Base-by-base conservation (phyloP, 2,329 filamentous ascomycete genomes). In the Colletotrichum sp. region DNA sequence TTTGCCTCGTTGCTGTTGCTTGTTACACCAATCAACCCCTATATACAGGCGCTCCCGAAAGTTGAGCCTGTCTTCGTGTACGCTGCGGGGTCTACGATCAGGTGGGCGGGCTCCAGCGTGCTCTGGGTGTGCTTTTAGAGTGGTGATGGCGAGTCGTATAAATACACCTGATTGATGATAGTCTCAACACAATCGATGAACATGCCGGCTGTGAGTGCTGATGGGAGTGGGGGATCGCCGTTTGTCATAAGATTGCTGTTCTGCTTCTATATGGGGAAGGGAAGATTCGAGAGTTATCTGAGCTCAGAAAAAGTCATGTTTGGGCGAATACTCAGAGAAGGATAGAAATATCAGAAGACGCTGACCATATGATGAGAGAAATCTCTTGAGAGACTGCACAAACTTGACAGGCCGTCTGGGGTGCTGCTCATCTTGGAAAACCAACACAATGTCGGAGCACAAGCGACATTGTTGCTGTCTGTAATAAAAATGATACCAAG, bases 1-100 rank as follows among this genome's bases (percentile, higher is more conserved):
- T 49, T 49, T 49, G 18, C 3, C 18, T 49, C 18, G 39, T 49
- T 49, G 39, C 39, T 49, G 18, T 49, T n/a, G 5, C 3, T n/a
- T n/a, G 18, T 49, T 49, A n/a, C 39, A n/a, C 9, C 1, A n/a
- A 49, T n/a, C 3, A 3, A 12, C 5, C 39, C 3, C 39, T 44
- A 4, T 49, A n/a, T 12, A 1, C 4, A 49, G 18, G 39, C 18
- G 5, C 9, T 49, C 39, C 2, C 9, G 0, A n/a, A 0, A 0
- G 3, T n/a, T 49, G 18, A 49, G 1, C 18, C 2, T n/a, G 6
- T 49, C 39, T 49, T 49, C 9, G 18, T 7, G 39, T 49, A 49
- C 39, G 5, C 1, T 49, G 18, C 39, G 9, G 18, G 9, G 3
- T 49, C 39, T n/a, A 49, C 5, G 18, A 18, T n/a, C 2, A 3